Base-by-base conservation (phyloP, 495 filamentous ascomycete species). In the Podospora pseudocomata region DNA sequence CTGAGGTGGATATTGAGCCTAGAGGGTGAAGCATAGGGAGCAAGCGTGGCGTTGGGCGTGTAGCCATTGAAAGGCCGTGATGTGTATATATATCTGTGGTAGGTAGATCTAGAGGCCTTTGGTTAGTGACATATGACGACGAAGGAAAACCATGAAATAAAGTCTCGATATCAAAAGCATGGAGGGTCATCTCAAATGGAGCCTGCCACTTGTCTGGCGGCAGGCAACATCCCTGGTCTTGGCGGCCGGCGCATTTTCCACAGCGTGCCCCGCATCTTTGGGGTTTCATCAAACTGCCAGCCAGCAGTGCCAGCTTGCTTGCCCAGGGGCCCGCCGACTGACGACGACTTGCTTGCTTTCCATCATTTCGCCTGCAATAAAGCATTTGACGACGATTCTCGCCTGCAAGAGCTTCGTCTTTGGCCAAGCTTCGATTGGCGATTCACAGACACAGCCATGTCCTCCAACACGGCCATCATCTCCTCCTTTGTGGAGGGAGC, bases 401-500 rank as follows among this genome's bases (percentile, higher is more conserved):
- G 23, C 23, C 39, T 49, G 9, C 39, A 49, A 11, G 39, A 49
- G 15, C 7, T 49, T 49, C 13, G 39, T 58, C 13, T n/a, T 11
- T n/a, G 23, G 23, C 3, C 55, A 39, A n/a, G 34, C 11, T n/a
- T 23, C 61, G n/a, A 39, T n/a, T 39, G 5, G 30, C 0, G 27
- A 16, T 39, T 63, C 34, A 7, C 32, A 44, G n/a, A 32, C 34
- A 4, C 59, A 4, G 44, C 68, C 67, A 83, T 80, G 79, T 70
- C 80, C 15, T 80, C 78, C n/a, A 63, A 73, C 20, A 73, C 89
- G 68, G 87, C 89, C 67, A 88, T 90, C 32, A 81, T 92, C 65
- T 91, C 92, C 69, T 89, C 92, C 4, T 99, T 98, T 79, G 89
- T 99, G 69, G 88, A 97, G 79, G 92, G 92, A 77, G 92, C 95